Evolutionary conservation across 169 alveolate genomes (phyloP), one percentile per base, ranked within the genome.

Genomic region (Perkinsus marinus): DNA sequence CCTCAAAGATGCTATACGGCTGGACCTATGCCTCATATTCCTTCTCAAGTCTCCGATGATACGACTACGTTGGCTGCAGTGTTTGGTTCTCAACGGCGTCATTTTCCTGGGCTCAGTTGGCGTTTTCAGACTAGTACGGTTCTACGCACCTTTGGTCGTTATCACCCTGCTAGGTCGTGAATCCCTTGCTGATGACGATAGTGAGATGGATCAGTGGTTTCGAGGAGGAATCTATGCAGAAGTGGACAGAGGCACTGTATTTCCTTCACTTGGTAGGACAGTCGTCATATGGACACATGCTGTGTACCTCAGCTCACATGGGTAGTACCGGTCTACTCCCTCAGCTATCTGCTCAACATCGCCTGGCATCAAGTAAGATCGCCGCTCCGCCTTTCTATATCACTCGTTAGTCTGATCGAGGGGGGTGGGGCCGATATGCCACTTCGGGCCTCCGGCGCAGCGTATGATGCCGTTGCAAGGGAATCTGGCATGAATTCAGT

Each of bases 71-170:
- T 30, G 39, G 69, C 30, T 36, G 43, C 91, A 90, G n/a, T 90
- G 91, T n/a, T n/a, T 90, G 37, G 13, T 90, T 6, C 39, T 90
- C 43, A 90, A 90, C 39, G 91, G 91, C 39, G 57, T 90, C 91
- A 90, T 90, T 5, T 90, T 90, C 41, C 39, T 90, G 13, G 91
- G 91, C 30, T 39, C 79, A 37, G 57, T 90, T 22, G 69, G 26
- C 39, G 41, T 90, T 19, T 90, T n/a, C 91, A 26, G 39, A 17
- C 39, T 39, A 39, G 91, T 36, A 9, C 26, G 43, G 26, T 6
- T 6, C 46, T 41, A 38, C 91, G 41, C 0, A 36, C 68, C 79
- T 9, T 39, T 7, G 39, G 39, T 34, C 38, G 30, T 19, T 90
- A 5, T 22, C 17, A 39, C 7, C 57, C 22, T 13, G 79, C 0